phyloP scores from a whole-genome alignment of 108 stramenopile species.

The Fragilariopsis cylindrus region DNA sequence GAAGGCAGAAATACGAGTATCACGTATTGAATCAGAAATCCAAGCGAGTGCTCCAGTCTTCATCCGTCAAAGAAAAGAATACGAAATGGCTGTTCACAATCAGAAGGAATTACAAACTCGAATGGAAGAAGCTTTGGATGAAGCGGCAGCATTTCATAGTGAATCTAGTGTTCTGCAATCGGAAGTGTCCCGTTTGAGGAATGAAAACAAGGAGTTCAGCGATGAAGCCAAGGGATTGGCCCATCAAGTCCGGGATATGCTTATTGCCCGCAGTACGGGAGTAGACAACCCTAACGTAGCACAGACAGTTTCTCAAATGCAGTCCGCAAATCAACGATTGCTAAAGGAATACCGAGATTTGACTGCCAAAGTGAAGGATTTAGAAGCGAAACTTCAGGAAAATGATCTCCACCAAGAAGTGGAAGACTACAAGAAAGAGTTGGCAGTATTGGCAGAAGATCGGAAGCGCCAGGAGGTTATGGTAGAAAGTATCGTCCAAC shows the following conservation, averaged over 20 bases:
- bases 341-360: conserved; percentile 63
- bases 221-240: conserved; percentile 77
- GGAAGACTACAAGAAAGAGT: conserved; percentile 52
- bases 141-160: conserved; percentile 49
- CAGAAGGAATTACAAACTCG: conserved; percentile 62
- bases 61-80: conserved; percentile 76
- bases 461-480: conserved; percentile 70
- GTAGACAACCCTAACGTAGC: conserved; percentile 10
- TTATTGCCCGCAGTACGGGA: conserved; percentile 38
- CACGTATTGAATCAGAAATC: conserved; percentile 74
- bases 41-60: conserved; percentile 67
- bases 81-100: conserved; percentile 71
- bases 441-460: conserved; percentile 62
- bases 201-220: conserved; percentile 43
- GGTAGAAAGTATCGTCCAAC: conserved; percentile 79
- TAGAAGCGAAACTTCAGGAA: conserved; percentile 54
- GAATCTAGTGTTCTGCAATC: conserved; percentile 57
- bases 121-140: conserved; percentile 64
- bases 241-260: conserved; percentile 78
- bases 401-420: conserved; percentile 54
- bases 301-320: conserved; percentile 55
- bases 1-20: conserved; percentile 56
- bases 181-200: conserved; percentile 46
- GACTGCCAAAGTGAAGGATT: conserved; percentile 48
- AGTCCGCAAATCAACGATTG: conserved; percentile 77